Percentiles rank a stretch among this genome's conserved stretches.
phyloP scores from a whole-genome alignment of 2,329 filamentous ascomycete genomes.

The Metarhizium album region DNA sequence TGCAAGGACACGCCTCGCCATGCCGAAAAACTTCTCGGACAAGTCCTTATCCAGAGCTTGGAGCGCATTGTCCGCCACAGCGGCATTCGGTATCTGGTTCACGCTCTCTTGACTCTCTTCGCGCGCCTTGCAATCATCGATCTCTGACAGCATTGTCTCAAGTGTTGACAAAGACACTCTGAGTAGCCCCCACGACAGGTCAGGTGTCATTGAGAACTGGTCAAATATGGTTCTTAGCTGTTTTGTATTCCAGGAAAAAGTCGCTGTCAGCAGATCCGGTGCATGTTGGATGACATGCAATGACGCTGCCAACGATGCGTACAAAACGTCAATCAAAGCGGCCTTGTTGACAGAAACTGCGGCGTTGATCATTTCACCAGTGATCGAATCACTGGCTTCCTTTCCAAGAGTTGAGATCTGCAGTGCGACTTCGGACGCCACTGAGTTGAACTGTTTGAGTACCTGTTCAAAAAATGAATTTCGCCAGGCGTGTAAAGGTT shows the following conservation, averaged over 20 bases:
- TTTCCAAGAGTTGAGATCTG: constrained; percentile 41
- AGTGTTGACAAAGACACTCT: constrained; percentile 34
- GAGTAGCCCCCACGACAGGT: constrained; percentile 39
- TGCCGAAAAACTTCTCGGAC: constrained; percentile 34
- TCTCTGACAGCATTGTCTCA: constrained; percentile 32
- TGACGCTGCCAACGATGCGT: constrained; percentile 36
- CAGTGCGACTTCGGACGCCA: constrained; percentile 43
- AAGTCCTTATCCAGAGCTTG: constrained; percentile 38
- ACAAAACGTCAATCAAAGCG: constrained; percentile 41
- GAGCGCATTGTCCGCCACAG: constrained; percentile 35
- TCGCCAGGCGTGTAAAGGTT: constrained; percentile 37
- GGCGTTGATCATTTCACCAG: constrained; percentile 33
- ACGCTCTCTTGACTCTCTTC: constrained; percentile 28
- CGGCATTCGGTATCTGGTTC: constrained; percentile 27
- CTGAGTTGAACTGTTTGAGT: constrained; percentile 45
- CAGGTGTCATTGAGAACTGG: constrained; percentile 31
- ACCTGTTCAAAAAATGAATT: constrained; percentile 46
- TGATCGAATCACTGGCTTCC: constrained; percentile 31
- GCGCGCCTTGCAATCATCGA: constrained; percentile 30
- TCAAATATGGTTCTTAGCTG: constrained; percentile 42
- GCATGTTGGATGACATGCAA: constrained; percentile 40
- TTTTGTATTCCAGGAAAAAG: constrained; percentile 36
- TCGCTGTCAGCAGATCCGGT: constrained; percentile 33
- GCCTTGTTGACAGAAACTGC: constrained; percentile 43
- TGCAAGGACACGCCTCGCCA: constrained; percentile 30